Conservation (phyloP, 805 yeast species). For the Yamadazyma sp. region DNA sequence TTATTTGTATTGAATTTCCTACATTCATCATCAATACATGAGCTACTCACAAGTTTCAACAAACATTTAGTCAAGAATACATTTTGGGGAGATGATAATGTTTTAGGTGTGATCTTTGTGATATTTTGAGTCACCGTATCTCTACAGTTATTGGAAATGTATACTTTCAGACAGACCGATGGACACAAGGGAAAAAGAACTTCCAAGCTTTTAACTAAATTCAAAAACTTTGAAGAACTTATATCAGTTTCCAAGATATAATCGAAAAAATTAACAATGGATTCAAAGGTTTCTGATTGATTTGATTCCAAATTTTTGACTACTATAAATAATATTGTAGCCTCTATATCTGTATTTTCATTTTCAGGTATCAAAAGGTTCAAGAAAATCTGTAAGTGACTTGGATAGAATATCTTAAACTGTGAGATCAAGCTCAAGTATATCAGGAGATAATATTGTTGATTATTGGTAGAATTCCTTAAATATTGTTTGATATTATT, state of each 20-base stretch:
- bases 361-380: slow-evolving; percentile 15
- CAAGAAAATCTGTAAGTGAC: slow-evolving; percentile 21
- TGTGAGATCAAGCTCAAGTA: slow-evolving; percentile 20
- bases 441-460: slow-evolving; percentile 13
- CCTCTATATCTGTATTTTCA: slow-evolving; percentile 10
- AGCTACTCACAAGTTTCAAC: slow-evolving; percentile 18
- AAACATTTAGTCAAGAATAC: slow-evolving; percentile 1
- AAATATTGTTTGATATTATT: slow-evolving; percentile 7
- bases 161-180: slow-evolving; percentile 17
- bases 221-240: slow-evolving; percentile 15
- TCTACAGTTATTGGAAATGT: slow-evolving; percentile 19
- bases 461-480: slow-evolving; percentile 5
- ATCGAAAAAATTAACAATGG: slow-evolving; percentile 22
- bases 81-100: slow-evolving; percentile 5
- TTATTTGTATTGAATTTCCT: slow-evolving; percentile 45
- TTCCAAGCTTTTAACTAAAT: slow-evolving; percentile 20
- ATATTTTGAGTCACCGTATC: slow-evolving; percentile 15
- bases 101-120: slow-evolving; percentile 7
- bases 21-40: slow-evolving; percentile 51
- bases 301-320: slow-evolving; percentile 19
- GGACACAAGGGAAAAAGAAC: slow-evolving; percentile 28
- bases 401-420: slow-evolving; percentile 16
- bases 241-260: slow-evolving; percentile 13
- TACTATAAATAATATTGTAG: slow-evolving; percentile 19
- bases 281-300: slow-evolving; percentile 13